Percentiles rank a stretch among this genome's conserved stretches.
Conservation (phyloP, 2,329 filamentous ascomycete species). For the Ceratocystis eucalypticola region DNA sequence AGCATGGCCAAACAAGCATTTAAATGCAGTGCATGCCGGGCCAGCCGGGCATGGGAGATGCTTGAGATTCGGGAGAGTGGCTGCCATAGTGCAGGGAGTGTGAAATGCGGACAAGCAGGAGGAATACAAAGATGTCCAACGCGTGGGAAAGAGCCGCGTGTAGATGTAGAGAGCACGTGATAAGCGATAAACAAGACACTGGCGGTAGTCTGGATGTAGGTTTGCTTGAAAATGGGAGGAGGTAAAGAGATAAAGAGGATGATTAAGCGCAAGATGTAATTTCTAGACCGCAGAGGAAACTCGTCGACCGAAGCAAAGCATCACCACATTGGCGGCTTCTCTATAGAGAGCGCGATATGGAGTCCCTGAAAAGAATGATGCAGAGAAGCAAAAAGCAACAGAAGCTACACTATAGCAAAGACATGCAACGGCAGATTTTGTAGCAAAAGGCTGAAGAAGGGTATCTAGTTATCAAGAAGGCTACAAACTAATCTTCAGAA, state of each 20-base stretch:
- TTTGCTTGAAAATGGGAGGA: neutral
- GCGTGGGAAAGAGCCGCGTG: neutral
- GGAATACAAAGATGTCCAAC: neutral
- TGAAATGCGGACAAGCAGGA: neutral
- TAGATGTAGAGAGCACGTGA: neutral
- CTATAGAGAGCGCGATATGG: neutral
- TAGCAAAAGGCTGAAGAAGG: neutral
- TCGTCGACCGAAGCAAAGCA: neutral
- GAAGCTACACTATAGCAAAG: neutral
- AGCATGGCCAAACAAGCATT: slow-evolving; percentile 37
- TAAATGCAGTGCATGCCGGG: slow-evolving; percentile 35
- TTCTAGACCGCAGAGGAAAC: neutral
- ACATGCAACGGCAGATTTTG: neutral
- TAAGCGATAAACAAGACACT: neutral
- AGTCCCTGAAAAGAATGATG: neutral
- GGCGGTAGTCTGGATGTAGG: neutral
- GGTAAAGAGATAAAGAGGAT: neutral
- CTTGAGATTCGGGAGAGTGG: slow-evolving; percentile 28
- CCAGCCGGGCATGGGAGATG: slow-evolving; percentile 39
- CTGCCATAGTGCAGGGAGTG: neutral
- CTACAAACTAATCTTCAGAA: neutral
- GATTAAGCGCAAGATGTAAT: neutral
- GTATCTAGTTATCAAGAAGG: neutral
- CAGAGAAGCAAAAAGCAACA: neutral
- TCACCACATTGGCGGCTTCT: neutral